phyloP scores from a whole-genome alignment of 2,329 filamentous ascomycete species.

The Aspergillus quadrilineatus region DNA sequence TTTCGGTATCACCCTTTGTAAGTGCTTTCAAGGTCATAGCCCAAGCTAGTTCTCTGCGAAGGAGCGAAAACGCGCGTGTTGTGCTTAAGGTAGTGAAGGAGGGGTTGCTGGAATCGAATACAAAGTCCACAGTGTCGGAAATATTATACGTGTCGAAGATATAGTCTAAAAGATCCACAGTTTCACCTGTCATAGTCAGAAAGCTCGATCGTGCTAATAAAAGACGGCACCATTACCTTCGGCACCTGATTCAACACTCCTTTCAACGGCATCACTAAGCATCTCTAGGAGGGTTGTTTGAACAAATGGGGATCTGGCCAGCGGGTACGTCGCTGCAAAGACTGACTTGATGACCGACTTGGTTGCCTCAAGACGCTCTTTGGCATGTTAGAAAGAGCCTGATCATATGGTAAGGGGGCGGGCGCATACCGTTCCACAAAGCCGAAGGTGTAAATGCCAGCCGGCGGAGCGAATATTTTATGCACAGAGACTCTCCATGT shows the following conservation, averaged over 20 bases:
- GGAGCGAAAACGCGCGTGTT: constrained; percentile 36
- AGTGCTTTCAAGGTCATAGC: constrained; percentile 28
- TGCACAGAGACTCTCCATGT: constrained; percentile 43
- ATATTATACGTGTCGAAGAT: constrained; percentile 29
- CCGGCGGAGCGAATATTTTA: constrained; percentile 39
- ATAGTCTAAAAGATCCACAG: constrained; percentile 21
- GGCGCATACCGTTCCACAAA: constrained; percentile 36
- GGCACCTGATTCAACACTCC: constrained; percentile 28
- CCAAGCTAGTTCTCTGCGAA: constrained; percentile 38
- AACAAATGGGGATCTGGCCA: constrained; percentile 35
- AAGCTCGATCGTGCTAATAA: not conserved
- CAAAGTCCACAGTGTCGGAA: constrained; percentile 26
- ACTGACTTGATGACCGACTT: constrained; percentile 26
- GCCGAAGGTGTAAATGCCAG: constrained; percentile 33
- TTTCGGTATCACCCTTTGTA: constrained; percentile 16
- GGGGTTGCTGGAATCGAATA: constrained; percentile 27
- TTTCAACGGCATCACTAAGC: constrained; percentile 37
- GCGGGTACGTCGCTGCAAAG: constrained; percentile 28
- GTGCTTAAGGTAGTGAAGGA: constrained; percentile 29
- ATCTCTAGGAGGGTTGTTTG: constrained; percentile 39
- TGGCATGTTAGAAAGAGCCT: constrained; percentile 10
- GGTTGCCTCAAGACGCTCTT: constrained; percentile 32
- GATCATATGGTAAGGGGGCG: not conserved
- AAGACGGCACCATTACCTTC: constrained; percentile 27
- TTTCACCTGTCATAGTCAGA: constrained; percentile 19